Conservation (phyloP, 305 asterid species). For the Solanum hybrid region DNA sequence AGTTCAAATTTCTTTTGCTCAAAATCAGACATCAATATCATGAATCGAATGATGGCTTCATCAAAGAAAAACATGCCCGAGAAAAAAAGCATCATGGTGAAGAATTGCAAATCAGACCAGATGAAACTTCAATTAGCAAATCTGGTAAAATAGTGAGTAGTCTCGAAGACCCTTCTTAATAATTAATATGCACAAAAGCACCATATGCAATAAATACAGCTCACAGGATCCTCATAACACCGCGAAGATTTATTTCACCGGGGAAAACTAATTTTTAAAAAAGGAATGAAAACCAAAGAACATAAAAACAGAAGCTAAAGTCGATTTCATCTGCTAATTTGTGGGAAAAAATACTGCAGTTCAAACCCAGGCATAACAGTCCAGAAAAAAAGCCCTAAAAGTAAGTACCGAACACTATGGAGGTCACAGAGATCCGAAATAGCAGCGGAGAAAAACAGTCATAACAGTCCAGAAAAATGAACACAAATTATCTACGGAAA, state of each 20-base stretch:
- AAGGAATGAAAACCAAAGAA: conserved; percentile 1
- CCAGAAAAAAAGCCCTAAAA: conserved; percentile 27
- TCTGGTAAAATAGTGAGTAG: conserved; percentile 7
- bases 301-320: conserved; percentile 3
- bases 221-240: neutral
- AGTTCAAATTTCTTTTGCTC: neutral
- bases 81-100: neutral
- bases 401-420: conserved; percentile 21
- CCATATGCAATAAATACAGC: conserved; percentile 4
- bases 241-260: conserved; percentile 3
- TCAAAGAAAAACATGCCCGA: neutral
- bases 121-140: neutral
- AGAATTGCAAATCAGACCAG: neutral
- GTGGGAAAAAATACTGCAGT: conserved; percentile 13
- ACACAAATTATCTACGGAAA: conserved; percentile 16
- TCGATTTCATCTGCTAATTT: conserved; percentile 32
- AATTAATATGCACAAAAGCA: neutral
- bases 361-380: conserved; percentile 12
- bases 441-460: conserved; percentile 23
- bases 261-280: neutral
- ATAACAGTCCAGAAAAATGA: conserved; percentile 21
- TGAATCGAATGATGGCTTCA: neutral
- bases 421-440: conserved; percentile 58
- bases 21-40: neutral
- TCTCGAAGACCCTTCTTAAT: neutral